Percentiles rank a stretch among this genome's conserved stretches.
phyloP scores from a whole-genome alignment of 2,329 filamentous ascomycete species.

The Periconia sp. region DNA sequence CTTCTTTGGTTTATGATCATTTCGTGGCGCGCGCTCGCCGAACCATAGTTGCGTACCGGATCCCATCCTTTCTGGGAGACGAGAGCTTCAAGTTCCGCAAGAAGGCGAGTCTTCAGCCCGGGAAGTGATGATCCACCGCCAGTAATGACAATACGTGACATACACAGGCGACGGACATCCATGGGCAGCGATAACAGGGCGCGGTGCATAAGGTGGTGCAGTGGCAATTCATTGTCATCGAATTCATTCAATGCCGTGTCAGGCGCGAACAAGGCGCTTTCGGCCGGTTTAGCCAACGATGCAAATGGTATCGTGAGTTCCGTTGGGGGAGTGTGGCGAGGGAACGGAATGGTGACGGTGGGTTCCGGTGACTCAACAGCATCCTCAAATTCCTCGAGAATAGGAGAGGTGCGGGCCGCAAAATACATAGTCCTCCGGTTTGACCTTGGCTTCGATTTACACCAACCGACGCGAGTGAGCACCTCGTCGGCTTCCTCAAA shows the following conservation, averaged over 20 bases:
- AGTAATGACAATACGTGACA: conserved; percentile 84
- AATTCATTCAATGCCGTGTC: conserved; percentile 59
- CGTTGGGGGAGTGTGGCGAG: conserved; percentile 41
- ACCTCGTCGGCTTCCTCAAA: conserved; percentile 86
- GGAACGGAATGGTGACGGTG: conserved; percentile 36
- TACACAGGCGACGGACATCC: conserved; percentile 81
- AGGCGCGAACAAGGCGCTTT: conserved; percentile 70
- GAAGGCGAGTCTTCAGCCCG: conserved; percentile 74
- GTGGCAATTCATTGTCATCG: conserved; percentile 83
- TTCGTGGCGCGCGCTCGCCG: conserved; percentile 47
- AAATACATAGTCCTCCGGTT: conserved; percentile 37
- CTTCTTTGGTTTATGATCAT: conserved; percentile 23
- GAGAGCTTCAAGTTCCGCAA: conserved; percentile 72
- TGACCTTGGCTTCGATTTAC: conserved; percentile 44
- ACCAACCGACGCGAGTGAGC: conserved; percentile 76
- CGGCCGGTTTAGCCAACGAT: conserved; percentile 71
- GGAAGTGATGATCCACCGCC: conserved; percentile 79
- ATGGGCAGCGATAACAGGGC: conserved; percentile 74
- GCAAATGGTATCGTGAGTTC: conserved; percentile 69
- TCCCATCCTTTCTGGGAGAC: conserved; percentile 76
- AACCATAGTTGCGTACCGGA: conserved; percentile 69
- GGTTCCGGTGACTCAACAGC: conserved; percentile 37
- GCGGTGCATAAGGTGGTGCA: conserved; percentile 76
- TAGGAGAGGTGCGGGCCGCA: conserved; percentile 37
- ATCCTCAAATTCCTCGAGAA: conserved; percentile 48